A percentile compares a stretch with the other conserved stretches of the same genome.
Conservation (phyloP, 768 basidiomycete species). For the Amyloporia xantha region DNA sequence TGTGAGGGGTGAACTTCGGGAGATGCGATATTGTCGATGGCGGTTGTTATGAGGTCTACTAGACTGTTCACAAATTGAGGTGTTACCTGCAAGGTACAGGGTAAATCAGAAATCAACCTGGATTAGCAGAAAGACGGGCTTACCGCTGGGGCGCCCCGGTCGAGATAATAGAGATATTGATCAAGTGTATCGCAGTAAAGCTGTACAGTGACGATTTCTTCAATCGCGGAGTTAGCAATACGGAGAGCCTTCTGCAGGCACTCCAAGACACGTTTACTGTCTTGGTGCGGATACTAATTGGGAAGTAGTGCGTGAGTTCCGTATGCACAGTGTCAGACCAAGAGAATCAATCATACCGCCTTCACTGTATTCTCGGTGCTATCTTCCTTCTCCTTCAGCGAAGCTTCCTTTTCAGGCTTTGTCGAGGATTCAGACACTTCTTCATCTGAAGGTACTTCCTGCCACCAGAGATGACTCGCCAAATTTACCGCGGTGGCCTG, state of each 20-base stretch:
- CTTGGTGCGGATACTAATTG: conserved; percentile 84
- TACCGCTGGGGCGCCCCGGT: conserved; percentile 87
- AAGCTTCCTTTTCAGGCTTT: conserved; percentile 26
- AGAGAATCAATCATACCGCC: conserved; percentile 35
- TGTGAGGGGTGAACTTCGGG: conserved; percentile 86
- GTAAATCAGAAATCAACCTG: neutral
- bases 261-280: conserved; percentile 95
- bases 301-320: neutral
- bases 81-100: conserved; percentile 55
- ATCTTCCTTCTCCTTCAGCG: conserved; percentile 37
- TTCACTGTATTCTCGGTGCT: conserved; percentile 30
- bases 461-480: conserved; percentile 99
- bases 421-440: conserved; percentile 30
- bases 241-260: conserved; percentile 95
- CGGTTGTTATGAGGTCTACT: conserved; percentile 91
- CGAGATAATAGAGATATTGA: conserved; percentile 93
- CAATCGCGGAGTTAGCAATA: conserved; percentile 93
- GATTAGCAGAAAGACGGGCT: conserved; percentile 20
- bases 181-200: conserved; percentile 95
- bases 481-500: conserved; percentile 92
- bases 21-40: conserved; percentile 86
- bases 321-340: conserved; percentile 1
- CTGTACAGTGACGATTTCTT: conserved; percentile 95
- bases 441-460: conserved; percentile 52
- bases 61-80: conserved; percentile 96